These are phyloP conservation scores for Trichoderma sp. DNA, from an alignment of 2,329 filamentous ascomycete genomes.

Conservation along the genomic window DNA sequence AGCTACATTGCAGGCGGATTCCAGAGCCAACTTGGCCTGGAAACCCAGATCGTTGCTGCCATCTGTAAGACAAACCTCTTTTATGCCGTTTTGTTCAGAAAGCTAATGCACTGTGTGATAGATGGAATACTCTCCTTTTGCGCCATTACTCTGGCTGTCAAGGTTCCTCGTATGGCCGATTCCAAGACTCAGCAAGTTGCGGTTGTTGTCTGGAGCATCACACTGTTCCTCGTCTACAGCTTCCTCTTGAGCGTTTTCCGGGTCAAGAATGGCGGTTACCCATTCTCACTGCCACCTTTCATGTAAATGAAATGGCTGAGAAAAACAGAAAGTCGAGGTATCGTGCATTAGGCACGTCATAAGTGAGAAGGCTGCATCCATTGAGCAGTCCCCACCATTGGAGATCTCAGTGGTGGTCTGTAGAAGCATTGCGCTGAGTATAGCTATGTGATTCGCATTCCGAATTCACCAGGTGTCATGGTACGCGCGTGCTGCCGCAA, in stretches of 20 bases:
- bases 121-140: constrained; percentile 80
- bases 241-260: constrained; percentile 93
- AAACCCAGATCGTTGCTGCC: constrained; percentile 92
- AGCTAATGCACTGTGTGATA: constrained; percentile 40
- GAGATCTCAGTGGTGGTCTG: neutral
- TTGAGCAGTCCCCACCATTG: neutral
- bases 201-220: constrained; percentile 74
- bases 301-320: constrained; percentile 42
- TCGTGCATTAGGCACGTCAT: neutral
- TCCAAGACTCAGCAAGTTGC: constrained; percentile 76
- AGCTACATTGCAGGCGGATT: constrained; percentile 91
- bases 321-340: neutral
- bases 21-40: constrained; percentile 88
- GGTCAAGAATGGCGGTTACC: constrained; percentile 92
- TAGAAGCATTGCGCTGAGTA: neutral
- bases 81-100: neutral
- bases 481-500: neutral
- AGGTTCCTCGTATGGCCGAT: constrained; percentile 86
- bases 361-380: neutral
- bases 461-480: neutral
- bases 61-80: constrained; percentile 68
- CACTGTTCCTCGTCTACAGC: constrained; percentile 85
- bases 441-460: neutral
- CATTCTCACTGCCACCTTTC: constrained; percentile 92
- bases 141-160: constrained; percentile 85